phyloP scores from a whole-genome alignment of 2,329 filamentous ascomycete species.

The Chalaropsis ovoidea region DNA sequence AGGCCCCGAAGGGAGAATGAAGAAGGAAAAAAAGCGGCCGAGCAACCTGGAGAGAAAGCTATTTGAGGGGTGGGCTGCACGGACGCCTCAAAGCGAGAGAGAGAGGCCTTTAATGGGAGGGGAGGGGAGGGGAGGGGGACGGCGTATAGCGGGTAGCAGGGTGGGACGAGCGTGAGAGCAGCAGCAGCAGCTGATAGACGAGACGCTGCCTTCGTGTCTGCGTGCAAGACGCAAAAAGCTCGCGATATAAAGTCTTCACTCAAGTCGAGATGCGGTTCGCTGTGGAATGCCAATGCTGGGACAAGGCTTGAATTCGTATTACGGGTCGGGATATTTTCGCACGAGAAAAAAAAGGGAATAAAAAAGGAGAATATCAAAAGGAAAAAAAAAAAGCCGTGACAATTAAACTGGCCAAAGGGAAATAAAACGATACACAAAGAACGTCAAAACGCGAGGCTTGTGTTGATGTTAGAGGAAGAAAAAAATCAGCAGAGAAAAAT shows the following conservation, averaged over 20 bases:
- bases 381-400: constrained; percentile 6
- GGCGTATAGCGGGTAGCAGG: not conserved
- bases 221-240: too few relatives aligned
- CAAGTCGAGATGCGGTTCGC: not conserved
- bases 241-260: too few relatives aligned
- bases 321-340: constrained; percentile 4
- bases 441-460: not conserved
- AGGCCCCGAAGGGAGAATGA: not conserved
- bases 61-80: constrained; percentile 8
- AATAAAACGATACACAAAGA: constrained; percentile 7
- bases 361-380: constrained; percentile 3
- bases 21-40: constrained; percentile 5
- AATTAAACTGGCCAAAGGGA: not conserved
- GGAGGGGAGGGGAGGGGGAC: not conserved
- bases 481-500: not conserved
- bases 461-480: too few relatives aligned
- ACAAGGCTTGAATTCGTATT: not conserved
- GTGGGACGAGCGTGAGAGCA: not conserved
- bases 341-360: constrained; percentile 9
- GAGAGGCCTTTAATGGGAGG: constrained; percentile 3
- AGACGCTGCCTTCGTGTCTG: too few relatives aligned
- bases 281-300: not conserved
- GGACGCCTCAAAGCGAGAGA: not conserved
- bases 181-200: too few relatives aligned
- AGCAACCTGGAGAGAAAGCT: not conserved